Evolutionary conservation across 1,139 yeast genomes (phyloP).

Genomic region (Taphrina wiesneri): DNA sequence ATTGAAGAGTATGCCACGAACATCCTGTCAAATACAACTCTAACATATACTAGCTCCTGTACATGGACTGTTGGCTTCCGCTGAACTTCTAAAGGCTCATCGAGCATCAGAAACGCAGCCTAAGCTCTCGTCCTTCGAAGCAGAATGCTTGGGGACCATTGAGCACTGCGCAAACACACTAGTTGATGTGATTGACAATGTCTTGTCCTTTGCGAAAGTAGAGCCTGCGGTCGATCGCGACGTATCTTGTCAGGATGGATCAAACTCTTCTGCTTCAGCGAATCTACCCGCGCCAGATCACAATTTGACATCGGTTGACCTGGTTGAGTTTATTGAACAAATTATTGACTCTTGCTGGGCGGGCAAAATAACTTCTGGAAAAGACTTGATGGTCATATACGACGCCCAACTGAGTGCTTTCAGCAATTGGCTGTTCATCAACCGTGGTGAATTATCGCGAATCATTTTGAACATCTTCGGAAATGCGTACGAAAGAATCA

Average conservation of each 20-base stretch:
- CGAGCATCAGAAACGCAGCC: not conserved
- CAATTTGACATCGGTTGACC: constrained; percentile 1
- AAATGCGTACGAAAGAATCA: constrained; percentile 46
- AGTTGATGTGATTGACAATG: constrained; percentile 31
- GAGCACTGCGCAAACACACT: constrained; percentile 32
- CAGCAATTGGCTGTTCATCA: not conserved
- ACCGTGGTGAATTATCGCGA: constrained; percentile 55
- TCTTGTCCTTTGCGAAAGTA: constrained; percentile 4
- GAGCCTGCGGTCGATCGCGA: not conserved
- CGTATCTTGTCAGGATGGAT: not conserved
- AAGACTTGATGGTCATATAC: not conserved
- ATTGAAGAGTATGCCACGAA: not conserved
- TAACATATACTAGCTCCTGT: constrained; percentile 15
- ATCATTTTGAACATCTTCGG: constrained; percentile 84
- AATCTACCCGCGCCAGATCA: not conserved
- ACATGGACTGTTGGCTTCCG: constrained; percentile 32
- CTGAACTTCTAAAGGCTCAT: constrained; percentile 24
- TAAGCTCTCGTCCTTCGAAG: constrained; percentile 2
- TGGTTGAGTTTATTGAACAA: constrained; percentile 14
- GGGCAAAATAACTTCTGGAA: constrained; percentile 11
- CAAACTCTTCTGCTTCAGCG: not conserved
- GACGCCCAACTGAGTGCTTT: not conserved
- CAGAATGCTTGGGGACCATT: constrained; percentile 22
- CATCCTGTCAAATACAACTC: not conserved
- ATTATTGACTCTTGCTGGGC: constrained; percentile 22